Base-by-base conservation (phyloP, 495 filamentous ascomycete genomes). In the Penicillium egyptiacum region DNA sequence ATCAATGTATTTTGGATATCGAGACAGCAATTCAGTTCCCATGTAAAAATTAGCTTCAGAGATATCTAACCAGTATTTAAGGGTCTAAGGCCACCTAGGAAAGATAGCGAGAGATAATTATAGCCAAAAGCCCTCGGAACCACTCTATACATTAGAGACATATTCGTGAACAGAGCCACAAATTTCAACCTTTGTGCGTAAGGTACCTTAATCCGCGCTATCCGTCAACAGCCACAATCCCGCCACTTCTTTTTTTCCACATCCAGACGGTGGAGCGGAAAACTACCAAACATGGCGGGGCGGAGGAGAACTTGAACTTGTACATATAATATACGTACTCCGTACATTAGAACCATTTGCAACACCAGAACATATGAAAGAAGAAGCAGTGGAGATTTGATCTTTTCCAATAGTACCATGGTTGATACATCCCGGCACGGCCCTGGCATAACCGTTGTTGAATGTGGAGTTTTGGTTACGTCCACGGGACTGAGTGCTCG, bases 361-460 rank as follows among this genome's bases (percentile, higher is more conserved):
- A 17, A 39, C n/a, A 8, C 0, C 14, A 2, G 33, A 6, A 14
- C 16, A 37, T 5, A 37, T 16, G 28, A 25, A 4, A 28, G 22
- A 19, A 35, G 30, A 53, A 48, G 42, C 20, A 11, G 56, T 55
- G 11, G 39, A 5, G n/a, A 45, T 43, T 53, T 11, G 30, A n/a
- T 17, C 23, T 45, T 35, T 30, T 25, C 41, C 16, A 35, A 39
- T 19, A 30, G 35, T 53, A 62, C 66, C 63, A 59, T 66, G 63
- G 66, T 64, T 64, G 49, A 46, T 60, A 20, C 11, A 20, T 31
- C 17, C 55, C 66, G 66, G 66, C 48, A 59, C 66, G 63, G 63
- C 60, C 66, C 66, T 66, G 58, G 20, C n/a, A 62, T 33, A 66
- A 64, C 66, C 66, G 60, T 57, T 66, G 56, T 61, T 61, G 45